Evolutionary conservation across 1,284 basidiomycete species (phyloP), one percentile per base, ranked within the genome.

Genomic region (Erythrobasidium hasegawianum): DNA sequence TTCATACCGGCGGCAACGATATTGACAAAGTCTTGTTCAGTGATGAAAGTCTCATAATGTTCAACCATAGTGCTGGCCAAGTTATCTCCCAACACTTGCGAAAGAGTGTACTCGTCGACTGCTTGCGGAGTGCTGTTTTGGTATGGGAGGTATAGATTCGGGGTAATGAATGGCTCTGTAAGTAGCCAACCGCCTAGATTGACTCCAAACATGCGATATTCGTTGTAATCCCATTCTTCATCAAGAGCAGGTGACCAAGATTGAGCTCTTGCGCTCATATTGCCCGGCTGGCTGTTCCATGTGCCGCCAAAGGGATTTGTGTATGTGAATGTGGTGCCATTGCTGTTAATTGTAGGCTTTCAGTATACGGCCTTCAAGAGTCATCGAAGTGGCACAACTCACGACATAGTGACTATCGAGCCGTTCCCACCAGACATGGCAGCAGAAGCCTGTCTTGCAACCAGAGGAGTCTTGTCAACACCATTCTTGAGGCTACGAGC

Each of bases 1-100:
- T 82, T 83, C 45, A 95, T 80, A 24, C 92, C 92, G 3, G 92
- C 91, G 1, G 84, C 87, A 16, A 89, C 90, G 58, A 96, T 95
- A 74, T 90, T 81, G 20, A 88, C 89, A 74, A 96, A 87, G 78
- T 95, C 92, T 74, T 86, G 78, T 76, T 95, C 91, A 33, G 91
- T 94, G 67, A 91, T 86, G 76, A 91, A 92, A 0, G 87, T 89
- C 59, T 83, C 79, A 75, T 92, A 92, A 76, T 94, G 90, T n/a
- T 85, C 80, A 27, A 40, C 54, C 38, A 74, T 69, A 10, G 66
- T 68, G 14, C 22, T 22, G 72, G 75, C 74, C 16, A 80, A 71
- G 69, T 93, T 86, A 38, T 80, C 81, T 27, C 83, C 82, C 85
- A 91, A 88, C 55, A 81, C 78, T 53, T 80, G 74, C 66, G 83